Evolutionary conservation across 2,329 filamentous ascomycete genomes (phyloP).

Genomic region (Sporothrix sp.): DNA sequence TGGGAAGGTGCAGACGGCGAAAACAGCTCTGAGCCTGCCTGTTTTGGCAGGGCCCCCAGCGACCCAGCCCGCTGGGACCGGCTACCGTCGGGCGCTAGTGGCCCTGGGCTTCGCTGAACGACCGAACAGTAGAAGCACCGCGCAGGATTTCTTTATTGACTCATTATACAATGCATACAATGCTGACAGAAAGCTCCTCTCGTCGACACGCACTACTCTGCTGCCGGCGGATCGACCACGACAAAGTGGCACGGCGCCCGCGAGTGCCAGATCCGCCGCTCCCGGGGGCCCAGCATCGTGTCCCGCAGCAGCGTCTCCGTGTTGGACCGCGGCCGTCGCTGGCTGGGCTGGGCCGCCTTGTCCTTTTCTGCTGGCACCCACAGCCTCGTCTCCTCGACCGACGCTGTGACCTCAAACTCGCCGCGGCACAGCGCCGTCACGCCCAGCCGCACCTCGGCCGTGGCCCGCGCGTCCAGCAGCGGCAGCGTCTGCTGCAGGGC

Average conservation of each 20-base stretch:
- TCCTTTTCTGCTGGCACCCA: conserved; percentile 25
- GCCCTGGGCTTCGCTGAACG: no score
- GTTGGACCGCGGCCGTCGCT: conserved; percentile 35
- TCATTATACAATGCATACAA: background rate
- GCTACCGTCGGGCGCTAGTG: conserved; percentile 4
- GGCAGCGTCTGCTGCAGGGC: conserved; percentile 67
- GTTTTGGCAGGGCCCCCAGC: background rate
- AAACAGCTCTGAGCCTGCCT: background rate
- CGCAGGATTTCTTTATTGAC: background rate
- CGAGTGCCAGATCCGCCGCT: conserved; percentile 56
- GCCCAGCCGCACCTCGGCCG: conserved; percentile 54
- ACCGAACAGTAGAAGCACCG: no score
- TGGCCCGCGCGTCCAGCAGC: conserved; percentile 47
- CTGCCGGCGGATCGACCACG: conserved; percentile 35
- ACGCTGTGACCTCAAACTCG: conserved; percentile 71
- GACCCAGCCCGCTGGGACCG: background rate
- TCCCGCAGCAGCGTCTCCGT: conserved; percentile 51
- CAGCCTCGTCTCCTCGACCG: conserved; percentile 67
- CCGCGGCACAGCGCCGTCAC: conserved; percentile 69
- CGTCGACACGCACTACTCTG: background rate
- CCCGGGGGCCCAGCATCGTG: conserved; percentile 46
- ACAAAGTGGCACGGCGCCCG: conserved; percentile 46
- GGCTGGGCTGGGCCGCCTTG: conserved; percentile 19
- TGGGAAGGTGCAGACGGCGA: no score
- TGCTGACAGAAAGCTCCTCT: background rate